Percentiles rank a stretch among this genome's conserved stretches.
Conservation (phyloP, 805 yeast species). For the Schwanniomyces sp. region DNA sequence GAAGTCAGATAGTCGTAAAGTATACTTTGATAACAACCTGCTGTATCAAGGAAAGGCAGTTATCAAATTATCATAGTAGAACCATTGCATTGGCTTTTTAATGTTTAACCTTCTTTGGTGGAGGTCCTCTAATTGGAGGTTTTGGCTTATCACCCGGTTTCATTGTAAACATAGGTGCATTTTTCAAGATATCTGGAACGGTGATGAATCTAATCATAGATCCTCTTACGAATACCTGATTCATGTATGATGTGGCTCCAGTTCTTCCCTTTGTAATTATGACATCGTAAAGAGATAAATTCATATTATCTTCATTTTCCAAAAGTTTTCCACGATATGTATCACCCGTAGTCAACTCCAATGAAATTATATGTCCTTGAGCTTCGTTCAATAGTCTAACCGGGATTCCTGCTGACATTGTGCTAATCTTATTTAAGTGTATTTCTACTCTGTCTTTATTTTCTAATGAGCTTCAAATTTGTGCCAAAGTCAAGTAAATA, state of each 20-base stretch:
- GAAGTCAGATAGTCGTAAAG: not conserved
- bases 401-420: slow-evolving; percentile 74
- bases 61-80: not conserved
- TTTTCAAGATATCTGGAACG: slow-evolving; percentile 82
- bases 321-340: slow-evolving; percentile 83
- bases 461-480: not conserved
- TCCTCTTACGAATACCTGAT: slow-evolving; percentile 88
- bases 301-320: slow-evolving; percentile 94
- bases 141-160: slow-evolving; percentile 58
- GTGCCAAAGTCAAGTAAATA: not conserved
- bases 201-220: slow-evolving; percentile 82
- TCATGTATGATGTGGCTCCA: slow-evolving; percentile 73
- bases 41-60: not conserved
- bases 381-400: slow-evolving; percentile 85
- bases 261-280: slow-evolving; percentile 67
- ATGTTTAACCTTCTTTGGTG: slow-evolving; percentile 33
- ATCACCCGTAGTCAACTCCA: slow-evolving; percentile 84
- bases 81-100: slow-evolving; percentile 3
- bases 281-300: slow-evolving; percentile 80
- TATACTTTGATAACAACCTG: not conserved
- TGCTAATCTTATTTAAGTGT: not conserved
- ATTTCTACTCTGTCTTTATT: not conserved
- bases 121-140: slow-evolving; percentile 70
- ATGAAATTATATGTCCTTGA: slow-evolving; percentile 78
- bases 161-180: slow-evolving; percentile 85